phyloP scores from a whole-genome alignment of 2,329 filamentous ascomycete genomes.

The Claviceps quebecensis region DNA sequence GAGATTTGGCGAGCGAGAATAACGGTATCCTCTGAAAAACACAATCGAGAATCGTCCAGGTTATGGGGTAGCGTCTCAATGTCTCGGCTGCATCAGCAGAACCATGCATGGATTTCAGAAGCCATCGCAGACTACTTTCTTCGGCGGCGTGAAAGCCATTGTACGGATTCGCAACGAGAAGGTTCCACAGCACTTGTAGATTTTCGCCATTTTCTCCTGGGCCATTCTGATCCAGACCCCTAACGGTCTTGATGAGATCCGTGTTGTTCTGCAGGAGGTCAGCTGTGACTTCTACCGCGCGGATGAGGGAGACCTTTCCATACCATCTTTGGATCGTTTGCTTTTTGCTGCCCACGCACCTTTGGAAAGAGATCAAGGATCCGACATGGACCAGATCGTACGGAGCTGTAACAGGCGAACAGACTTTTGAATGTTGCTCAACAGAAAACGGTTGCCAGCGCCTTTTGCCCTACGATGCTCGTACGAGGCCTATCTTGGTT shows the following conservation, averaged over 20 bases:
- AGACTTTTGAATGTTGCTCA: not conserved
- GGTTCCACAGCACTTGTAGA: conserved; percentile 34
- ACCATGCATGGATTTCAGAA: conserved; percentile 47
- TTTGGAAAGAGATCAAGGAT: not conserved
- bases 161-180: conserved; percentile 27
- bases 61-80: conserved; percentile 38
- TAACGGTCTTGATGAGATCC: conserved; percentile 36
- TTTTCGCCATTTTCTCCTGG: conserved; percentile 31
- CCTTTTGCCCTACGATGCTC: no score
- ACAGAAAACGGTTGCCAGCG: not conserved
- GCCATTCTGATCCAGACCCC: conserved; percentile 39
- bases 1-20: conserved; percentile 54
- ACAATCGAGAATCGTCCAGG: conserved; percentile 48
- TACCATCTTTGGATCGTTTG: conserved; percentile 2
- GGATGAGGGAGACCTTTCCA: not conserved
- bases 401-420: not conserved
- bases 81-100: conserved; percentile 32
- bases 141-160: conserved; percentile 38
- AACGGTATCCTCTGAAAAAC: conserved; percentile 52
- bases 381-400: not conserved
- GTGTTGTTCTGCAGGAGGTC: conserved; percentile 14
- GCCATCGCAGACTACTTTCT: conserved; percentile 45
- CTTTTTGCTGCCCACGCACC: not conserved
- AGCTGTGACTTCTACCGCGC: not conserved
- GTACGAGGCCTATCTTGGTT: no score